Conservation (phyloP, 768 basidiomycete species). For the Suillus sp. region DNA sequence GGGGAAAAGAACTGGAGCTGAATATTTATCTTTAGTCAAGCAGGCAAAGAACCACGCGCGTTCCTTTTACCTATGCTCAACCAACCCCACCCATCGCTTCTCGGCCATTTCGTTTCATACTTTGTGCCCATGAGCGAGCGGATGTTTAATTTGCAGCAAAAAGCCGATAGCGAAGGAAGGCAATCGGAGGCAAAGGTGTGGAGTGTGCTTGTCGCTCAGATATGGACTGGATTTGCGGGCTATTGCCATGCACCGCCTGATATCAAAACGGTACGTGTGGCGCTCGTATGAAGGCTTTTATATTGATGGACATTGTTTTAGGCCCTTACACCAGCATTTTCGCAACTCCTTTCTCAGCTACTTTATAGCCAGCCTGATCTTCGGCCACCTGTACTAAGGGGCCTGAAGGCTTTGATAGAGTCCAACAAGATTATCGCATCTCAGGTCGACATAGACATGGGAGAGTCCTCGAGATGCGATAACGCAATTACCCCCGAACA, state of each 20-base stretch:
- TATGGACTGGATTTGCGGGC: conserved; percentile 89
- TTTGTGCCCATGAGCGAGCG: conserved; percentile 94
- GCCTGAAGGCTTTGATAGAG: conserved; percentile 79
- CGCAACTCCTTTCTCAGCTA: conserved; percentile 89
- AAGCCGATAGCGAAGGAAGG: conserved; percentile 70
- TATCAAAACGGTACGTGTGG: conserved; percentile 57
- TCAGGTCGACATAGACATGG: conserved; percentile 28
- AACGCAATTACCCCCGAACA: conserved; percentile 53
- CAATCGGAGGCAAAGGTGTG: conserved; percentile 92
- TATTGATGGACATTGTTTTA: conserved; percentile 33
- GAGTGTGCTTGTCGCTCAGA: conserved; percentile 90
- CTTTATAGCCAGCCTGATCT: conserved; percentile 89
- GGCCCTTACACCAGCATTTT: conserved; percentile 76
- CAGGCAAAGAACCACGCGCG: conserved; percentile 83
- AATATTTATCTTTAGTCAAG: conserved; percentile 46
- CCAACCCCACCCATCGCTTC: conserved; percentile 76
- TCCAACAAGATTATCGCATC: conserved; percentile 66
- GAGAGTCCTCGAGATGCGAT: conserved; percentile 25
- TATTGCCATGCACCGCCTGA: conserved; percentile 87
- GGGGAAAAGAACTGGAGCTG: conserved; percentile 10
- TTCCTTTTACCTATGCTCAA: conserved; percentile 88
- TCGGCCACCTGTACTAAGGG: conserved; percentile 78
- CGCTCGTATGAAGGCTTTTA: background rate
- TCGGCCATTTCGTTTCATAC: conserved; percentile 84
- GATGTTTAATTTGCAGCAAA: conserved; percentile 87